Evolutionary conservation across 2,329 filamentous ascomycete genomes (phyloP).

Genomic region (Diaporthe sp.): DNA sequence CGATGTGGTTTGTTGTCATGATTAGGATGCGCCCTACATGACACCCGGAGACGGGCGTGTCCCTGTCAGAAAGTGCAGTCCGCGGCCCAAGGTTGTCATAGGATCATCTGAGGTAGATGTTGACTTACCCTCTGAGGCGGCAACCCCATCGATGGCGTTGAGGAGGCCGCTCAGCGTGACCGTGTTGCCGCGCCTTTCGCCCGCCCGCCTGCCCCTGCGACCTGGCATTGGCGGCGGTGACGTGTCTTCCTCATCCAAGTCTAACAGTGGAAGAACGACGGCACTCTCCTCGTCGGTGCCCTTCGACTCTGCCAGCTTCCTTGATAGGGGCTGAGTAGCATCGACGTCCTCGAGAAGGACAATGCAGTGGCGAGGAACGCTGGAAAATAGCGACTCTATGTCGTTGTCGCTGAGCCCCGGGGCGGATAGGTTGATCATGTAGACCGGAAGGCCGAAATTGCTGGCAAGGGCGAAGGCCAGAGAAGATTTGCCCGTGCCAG

Average conservation of each 20-base stretch:
- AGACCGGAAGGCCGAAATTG: conserved; percentile 29
- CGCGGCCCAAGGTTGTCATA: too few relatives aligned
- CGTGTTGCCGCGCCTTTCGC: neutral
- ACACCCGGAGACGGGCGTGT: neutral
- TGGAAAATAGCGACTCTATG: conserved; percentile 25
- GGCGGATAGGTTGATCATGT: conserved; percentile 32
- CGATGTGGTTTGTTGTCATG: conserved; percentile 34
- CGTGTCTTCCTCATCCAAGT: neutral
- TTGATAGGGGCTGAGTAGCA: conserved; percentile 27
- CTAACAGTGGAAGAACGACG: too few relatives aligned
- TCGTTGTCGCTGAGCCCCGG: conserved; percentile 20
- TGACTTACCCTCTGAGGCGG: conserved; percentile 31
- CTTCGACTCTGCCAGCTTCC: neutral
- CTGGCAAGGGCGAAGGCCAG: conserved; percentile 31
- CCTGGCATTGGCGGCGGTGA: neutral
- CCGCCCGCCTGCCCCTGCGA: neutral
- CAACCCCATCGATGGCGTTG: conserved; percentile 33
- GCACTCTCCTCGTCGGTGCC: neutral
- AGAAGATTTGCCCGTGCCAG: conserved; percentile 32
- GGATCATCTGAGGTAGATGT: too few relatives aligned
- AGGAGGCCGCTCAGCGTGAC: conserved; percentile 32
- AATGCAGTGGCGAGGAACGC: conserved; percentile 28
- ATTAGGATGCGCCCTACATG: conserved; percentile 31
- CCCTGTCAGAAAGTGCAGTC: neutral
- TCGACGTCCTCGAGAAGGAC: conserved; percentile 33